phyloP scores from a whole-genome alignment of 2,329 filamentous ascomycete species.

The Botrytis porri region DNA sequence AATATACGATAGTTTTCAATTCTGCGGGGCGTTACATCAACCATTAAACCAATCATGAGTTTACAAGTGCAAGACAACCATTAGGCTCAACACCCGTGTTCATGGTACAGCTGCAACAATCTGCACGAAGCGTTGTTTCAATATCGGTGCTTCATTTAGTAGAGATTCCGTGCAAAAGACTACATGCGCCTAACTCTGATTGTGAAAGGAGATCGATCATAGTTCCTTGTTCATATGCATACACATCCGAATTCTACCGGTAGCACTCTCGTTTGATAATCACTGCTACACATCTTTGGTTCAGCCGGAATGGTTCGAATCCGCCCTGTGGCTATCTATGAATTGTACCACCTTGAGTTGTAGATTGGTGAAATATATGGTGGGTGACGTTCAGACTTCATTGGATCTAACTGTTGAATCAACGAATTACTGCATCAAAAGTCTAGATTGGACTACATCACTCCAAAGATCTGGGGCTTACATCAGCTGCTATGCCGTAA shows the following conservation, averaged over 20 bases:
- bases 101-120: neutral
- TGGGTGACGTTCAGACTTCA: neutral
- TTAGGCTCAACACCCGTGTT: neutral
- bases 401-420: neutral
- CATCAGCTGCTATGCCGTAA: neutral
- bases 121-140: neutral
- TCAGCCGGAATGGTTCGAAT: neutral
- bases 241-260: neutral
- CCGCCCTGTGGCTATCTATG: fast-evolving
- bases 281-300: neutral
- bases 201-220: neutral
- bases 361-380: neutral
- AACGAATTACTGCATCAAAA: neutral
- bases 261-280: neutral
- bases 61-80: neutral
- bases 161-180: neutral
- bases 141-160: neutral
- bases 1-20: neutral
- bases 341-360: neutral
- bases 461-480: neutral
- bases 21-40: neutral
- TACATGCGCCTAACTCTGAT: neutral
- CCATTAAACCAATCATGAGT: neutral
- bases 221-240: neutral
- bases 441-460: neutral